Conservation (phyloP, 805 yeast species). For the Cyberlindnera maclurae region DNA sequence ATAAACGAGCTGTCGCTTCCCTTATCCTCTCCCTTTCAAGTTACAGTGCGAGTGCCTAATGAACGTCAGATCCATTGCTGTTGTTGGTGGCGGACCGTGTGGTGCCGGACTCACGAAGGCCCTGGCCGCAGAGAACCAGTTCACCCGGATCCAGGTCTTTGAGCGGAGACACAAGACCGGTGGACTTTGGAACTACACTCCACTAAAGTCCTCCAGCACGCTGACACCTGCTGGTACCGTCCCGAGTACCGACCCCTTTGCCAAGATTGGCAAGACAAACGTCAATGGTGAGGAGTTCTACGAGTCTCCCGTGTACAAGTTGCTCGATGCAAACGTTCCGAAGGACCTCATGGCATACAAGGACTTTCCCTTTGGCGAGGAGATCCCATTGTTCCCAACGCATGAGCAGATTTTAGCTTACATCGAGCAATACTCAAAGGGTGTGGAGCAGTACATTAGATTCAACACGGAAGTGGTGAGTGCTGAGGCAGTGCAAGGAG, state of each 20-base stretch:
- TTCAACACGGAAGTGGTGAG: slow-evolving; percentile 43
- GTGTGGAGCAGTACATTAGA: slow-evolving; percentile 32
- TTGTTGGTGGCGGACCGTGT: slow-evolving; percentile 75
- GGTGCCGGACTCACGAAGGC: slow-evolving; percentile 66
- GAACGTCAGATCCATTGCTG: slow-evolving; percentile 35
- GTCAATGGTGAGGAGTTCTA: slow-evolving; percentile 27
- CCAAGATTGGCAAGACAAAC: slow-evolving; percentile 13
- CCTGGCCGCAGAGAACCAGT: slow-evolving; percentile 40
- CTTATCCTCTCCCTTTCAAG: no score
- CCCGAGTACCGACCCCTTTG: slow-evolving; percentile 26
- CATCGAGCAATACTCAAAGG: slow-evolving; percentile 45
- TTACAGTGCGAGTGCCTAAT: background rate
- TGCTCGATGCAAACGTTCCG: slow-evolving; percentile 65
- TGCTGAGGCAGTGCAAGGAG: slow-evolving; percentile 23
- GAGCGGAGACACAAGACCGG: slow-evolving; percentile 59
- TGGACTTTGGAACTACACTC: slow-evolving; percentile 66
- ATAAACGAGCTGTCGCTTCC: no score
- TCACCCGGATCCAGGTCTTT: slow-evolving; percentile 44
- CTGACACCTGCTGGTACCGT: slow-evolving; percentile 8
- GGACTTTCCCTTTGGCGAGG: slow-evolving; percentile 40
- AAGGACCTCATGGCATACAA: slow-evolving; percentile 60
- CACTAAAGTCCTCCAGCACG: slow-evolving; percentile 8
- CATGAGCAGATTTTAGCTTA: slow-evolving; percentile 58
- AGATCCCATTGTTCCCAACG: slow-evolving; percentile 47
- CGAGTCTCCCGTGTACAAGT: slow-evolving; percentile 55